Evolutionary conservation across 768 basidiomycete genomes (phyloP).

Genomic region (Naematelia encephala): DNA sequence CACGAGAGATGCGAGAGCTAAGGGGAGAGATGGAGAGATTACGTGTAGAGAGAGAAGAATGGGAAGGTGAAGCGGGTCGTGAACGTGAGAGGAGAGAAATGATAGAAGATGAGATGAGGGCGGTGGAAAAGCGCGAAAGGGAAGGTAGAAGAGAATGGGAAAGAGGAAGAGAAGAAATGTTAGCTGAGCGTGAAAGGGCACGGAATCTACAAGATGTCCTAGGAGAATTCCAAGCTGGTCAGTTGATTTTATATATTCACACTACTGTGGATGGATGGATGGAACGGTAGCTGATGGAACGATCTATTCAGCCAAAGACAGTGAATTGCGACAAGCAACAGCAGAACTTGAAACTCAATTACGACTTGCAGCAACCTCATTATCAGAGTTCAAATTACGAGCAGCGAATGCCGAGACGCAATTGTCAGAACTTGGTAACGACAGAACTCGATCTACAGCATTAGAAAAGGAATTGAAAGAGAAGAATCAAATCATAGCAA

Average conservation of each 20-base stretch:
- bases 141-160: slow-evolving; percentile 61
- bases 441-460: slow-evolving; percentile 64
- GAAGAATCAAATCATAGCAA: slow-evolving; percentile 90
- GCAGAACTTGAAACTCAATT: slow-evolving; percentile 77
- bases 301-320: slow-evolving; percentile 72
- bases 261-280: no score
- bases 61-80: slow-evolving; percentile 61
- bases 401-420: slow-evolving; percentile 83
- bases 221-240: slow-evolving; percentile 91
- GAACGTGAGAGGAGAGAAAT: slow-evolving; percentile 74
- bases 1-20: slow-evolving; percentile 70
- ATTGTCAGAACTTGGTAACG: slow-evolving; percentile 69
- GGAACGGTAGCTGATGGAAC: no score
- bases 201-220: slow-evolving; percentile 85
- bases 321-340: slow-evolving; percentile 79
- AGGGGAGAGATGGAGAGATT: slow-evolving; percentile 83
- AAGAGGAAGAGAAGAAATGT: slow-evolving; percentile 58
- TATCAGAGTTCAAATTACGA: slow-evolving; percentile 87
- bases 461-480: slow-evolving; percentile 91
- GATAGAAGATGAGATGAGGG: slow-evolving; percentile 59
- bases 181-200: slow-evolving; percentile 61
- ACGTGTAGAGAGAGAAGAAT: slow-evolving; percentile 74
- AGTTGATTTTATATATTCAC: slow-evolving; percentile 37
- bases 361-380: slow-evolving; percentile 63
- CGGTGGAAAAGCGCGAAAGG: slow-evolving; percentile 63